These are phyloP conservation scores for Coemansia sp. DNA, from an alignment of 192 early-diverging fungal species.

Conservation along the genomic window DNA sequence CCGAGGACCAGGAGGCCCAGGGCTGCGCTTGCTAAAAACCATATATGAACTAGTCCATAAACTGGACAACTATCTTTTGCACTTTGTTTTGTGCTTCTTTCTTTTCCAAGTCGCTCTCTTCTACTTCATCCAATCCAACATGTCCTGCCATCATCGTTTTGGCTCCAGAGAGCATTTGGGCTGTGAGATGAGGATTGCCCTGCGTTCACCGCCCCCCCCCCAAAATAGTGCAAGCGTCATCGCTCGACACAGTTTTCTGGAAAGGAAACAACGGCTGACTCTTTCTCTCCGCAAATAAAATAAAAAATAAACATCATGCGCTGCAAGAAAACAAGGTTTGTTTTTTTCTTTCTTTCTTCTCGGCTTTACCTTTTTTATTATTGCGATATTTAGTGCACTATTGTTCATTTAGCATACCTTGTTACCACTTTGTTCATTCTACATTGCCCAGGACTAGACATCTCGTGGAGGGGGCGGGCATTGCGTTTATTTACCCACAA, in stretches of 20 bases:
- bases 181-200: too few relatives aligned
- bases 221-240: too few relatives aligned
- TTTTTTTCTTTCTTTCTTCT: conserved; percentile 10
- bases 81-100: background rate
- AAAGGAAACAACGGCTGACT: too few relatives aligned
- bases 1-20: conserved; percentile 65
- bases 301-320: background rate
- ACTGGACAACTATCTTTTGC: too few relatives aligned
- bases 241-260: too few relatives aligned
- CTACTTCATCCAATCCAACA: conserved; percentile 3
- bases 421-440: background rate
- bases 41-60: background rate
- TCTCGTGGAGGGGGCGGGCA: background rate
- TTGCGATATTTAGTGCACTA: background rate
- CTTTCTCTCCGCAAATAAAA: too few relatives aligned
- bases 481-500: background rate
- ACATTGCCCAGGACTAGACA: background rate
- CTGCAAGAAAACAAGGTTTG: background rate
- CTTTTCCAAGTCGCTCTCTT: too few relatives aligned
- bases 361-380: background rate
- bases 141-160: background rate
- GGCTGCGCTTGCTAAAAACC: conserved; percentile 66
- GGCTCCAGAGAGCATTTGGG: too few relatives aligned
- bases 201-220: too few relatives aligned
- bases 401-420: background rate